phyloP scores from a whole-genome alignment of 2,329 filamentous ascomycete genomes.

The Sclerotiophoma versabilis region DNA sequence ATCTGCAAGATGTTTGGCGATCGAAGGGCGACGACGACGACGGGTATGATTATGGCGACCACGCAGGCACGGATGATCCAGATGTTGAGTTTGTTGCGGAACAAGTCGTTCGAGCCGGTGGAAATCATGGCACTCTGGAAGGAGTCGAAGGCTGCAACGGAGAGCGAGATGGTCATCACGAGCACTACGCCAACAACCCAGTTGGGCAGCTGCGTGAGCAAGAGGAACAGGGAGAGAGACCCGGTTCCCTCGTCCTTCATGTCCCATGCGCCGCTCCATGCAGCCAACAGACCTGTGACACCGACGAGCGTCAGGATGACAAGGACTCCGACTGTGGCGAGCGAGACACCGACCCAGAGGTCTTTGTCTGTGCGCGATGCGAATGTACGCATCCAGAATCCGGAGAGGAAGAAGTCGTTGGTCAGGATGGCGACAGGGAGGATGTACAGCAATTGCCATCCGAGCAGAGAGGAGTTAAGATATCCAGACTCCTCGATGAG shows the following conservation, averaged over 20 bases:
- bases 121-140: slow-evolving; percentile 85
- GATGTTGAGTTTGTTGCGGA: slow-evolving; percentile 80
- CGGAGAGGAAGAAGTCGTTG: slow-evolving; percentile 86
- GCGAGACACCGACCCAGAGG: slow-evolving; percentile 74
- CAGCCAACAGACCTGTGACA: slow-evolving; percentile 74
- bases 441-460: slow-evolving; percentile 88
- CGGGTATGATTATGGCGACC: slow-evolving; percentile 75
- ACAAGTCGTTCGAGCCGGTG: slow-evolving; percentile 83
- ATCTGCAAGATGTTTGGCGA: slow-evolving; percentile 79
- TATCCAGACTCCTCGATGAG: slow-evolving; percentile 74
- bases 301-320: slow-evolving; percentile 77
- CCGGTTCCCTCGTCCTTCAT: slow-evolving; percentile 68
- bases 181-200: slow-evolving; percentile 86
- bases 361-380: slow-evolving; percentile 80
- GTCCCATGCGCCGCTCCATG: slow-evolving; percentile 76
- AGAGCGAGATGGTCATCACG: slow-evolving; percentile 80
- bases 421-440: slow-evolving; percentile 80
- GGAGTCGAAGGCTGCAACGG: slow-evolving; percentile 79
- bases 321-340: slow-evolving; percentile 69
- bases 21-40: slow-evolving; percentile 75
- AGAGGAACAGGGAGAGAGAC: slow-evolving; percentile 75
- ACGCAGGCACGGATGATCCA: slow-evolving; percentile 75
- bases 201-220: slow-evolving; percentile 73
- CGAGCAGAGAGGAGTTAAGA: slow-evolving; percentile 72
- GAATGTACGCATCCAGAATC: slow-evolving; percentile 85